phyloP scores from a whole-genome alignment of 768 basidiomycete genomes.

The Calocera viscosa region DNA sequence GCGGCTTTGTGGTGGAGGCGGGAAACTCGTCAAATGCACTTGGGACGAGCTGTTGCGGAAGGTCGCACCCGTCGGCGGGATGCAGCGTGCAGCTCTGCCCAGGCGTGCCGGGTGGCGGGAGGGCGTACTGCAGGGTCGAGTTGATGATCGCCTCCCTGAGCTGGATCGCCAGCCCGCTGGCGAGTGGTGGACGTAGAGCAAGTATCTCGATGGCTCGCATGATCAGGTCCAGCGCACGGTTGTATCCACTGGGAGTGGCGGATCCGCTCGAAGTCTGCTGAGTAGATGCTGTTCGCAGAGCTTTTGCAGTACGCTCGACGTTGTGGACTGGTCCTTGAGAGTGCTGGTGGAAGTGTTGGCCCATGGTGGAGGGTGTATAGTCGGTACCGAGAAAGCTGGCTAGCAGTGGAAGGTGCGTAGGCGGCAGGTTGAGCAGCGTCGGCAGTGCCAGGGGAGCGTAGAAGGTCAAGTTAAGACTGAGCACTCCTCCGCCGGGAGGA shows the following conservation, averaged over 20 bases:
- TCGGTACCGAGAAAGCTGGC: constrained; percentile 75
- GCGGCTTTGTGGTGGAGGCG: neutral
- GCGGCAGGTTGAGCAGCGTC: constrained; percentile 50
- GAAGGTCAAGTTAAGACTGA: constrained; percentile 37
- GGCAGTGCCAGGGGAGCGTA: constrained; percentile 55
- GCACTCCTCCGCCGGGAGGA: constrained; percentile 25
- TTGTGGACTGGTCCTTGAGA: neutral
- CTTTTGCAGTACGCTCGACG: neutral
- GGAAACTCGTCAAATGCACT: constrained; percentile 9
- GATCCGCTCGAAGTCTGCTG: neutral
- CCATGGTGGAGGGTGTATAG: constrained; percentile 38
- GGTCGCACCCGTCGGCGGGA: constrained; percentile 43
- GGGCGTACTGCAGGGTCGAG: constrained; percentile 64
- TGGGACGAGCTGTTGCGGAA: constrained; percentile 33
- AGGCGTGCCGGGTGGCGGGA: constrained; percentile 30
- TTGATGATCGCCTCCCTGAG: constrained; percentile 58
- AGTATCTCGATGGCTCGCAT: constrained; percentile 5
- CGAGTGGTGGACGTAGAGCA: constrained; percentile 5
- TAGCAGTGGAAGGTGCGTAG: constrained; percentile 60
- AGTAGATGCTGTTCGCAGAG: neutral
- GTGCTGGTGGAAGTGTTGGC: neutral
- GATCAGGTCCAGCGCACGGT: constrained; percentile 14
- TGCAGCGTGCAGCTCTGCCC: constrained; percentile 37
- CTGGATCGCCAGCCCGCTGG: neutral
- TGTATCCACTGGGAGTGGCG: neutral